Evolutionary conservation across 2,329 filamentous ascomycete species (phyloP), one percentile per base, ranked within the genome.

Genomic region (Lecanicillium sp.): DNA sequence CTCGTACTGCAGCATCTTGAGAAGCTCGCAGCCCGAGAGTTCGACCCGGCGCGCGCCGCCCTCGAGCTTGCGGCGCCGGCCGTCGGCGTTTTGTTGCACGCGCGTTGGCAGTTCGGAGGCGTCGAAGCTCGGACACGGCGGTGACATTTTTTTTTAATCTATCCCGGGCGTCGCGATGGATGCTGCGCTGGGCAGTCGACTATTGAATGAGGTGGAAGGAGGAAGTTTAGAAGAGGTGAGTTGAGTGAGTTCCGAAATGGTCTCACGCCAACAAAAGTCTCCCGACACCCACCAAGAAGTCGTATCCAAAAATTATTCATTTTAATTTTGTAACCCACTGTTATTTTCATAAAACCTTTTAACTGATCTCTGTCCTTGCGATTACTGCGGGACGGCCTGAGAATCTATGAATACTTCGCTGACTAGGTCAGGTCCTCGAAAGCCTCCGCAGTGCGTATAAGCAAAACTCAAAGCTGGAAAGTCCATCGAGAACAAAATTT

Each of bases 1-100:
- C 35, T 75, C 70, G 62, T 81, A 83, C 66, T 84, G 80, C 61
- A 79, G 57, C 69, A 84, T 72, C 57, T 72, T 68, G 49, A 80
- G 60, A 49, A 83, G 67, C 58, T 78, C 71, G 62, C 81, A 84
- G 36, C 67, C 67, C 15, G 67, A 65, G 39, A 84, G 66, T 47
- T 83, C 71, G 52, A 82, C 66, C 40, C 68, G 53, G 55, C 56
- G 54, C 24, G 55, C 52, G 17, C 63, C 61, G 52, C 51, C 58
- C 26, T 62, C 65, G 27, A 69, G 65, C 61, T 82, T 82, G 52
- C 77, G 75, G 48, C 73, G 74, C 44, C 72, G 73, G 7, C 75
- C 75, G 30, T 70, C 66, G 14, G 61, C 60, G 44, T 73, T 69
- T 26, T 67, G 53, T 56, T 82, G 79, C 39, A 77, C 63, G 40